Evolutionary conservation across 2,329 filamentous ascomycete genomes (phyloP).

Genomic region (Aspergillus ibericus): DNA sequence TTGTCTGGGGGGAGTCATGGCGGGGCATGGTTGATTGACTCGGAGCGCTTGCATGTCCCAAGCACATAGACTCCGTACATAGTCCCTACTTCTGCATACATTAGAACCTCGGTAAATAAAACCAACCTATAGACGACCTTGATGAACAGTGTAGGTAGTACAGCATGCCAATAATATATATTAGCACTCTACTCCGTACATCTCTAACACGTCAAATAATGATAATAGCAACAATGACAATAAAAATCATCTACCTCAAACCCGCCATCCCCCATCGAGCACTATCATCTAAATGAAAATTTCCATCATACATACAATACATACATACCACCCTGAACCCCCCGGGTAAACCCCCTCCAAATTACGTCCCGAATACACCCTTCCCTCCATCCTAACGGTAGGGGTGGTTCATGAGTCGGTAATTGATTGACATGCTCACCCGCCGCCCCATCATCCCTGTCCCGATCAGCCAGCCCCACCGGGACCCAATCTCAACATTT

Average conservation of each 20-base stretch:
- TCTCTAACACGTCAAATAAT: no score
- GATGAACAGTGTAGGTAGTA: no score
- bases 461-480: slow-evolving; percentile 7
- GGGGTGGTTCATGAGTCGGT: background rate
- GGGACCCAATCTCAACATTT: slow-evolving; percentile 18
- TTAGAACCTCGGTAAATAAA: background rate
- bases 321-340: no score
- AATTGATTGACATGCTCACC: background rate
- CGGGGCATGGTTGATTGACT: slow-evolving; percentile 67
- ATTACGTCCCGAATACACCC: no score
- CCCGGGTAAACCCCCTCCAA: no score
- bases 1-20: slow-evolving; percentile 56
- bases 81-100: background rate
- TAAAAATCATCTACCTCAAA: no score
- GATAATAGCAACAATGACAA: no score
- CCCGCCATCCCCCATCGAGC: no score
- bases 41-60: slow-evolving; percentile 44
- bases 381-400: background rate
- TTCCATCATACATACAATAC: no score
- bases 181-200: no score
- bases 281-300: no score
- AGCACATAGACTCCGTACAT: background rate
- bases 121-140: background rate
- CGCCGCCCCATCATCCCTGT: slow-evolving; percentile 1
- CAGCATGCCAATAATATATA: no score